phyloP scores from a whole-genome alignment of 1,284 basidiomycete genomes.

The Wallemia mellicola region DNA sequence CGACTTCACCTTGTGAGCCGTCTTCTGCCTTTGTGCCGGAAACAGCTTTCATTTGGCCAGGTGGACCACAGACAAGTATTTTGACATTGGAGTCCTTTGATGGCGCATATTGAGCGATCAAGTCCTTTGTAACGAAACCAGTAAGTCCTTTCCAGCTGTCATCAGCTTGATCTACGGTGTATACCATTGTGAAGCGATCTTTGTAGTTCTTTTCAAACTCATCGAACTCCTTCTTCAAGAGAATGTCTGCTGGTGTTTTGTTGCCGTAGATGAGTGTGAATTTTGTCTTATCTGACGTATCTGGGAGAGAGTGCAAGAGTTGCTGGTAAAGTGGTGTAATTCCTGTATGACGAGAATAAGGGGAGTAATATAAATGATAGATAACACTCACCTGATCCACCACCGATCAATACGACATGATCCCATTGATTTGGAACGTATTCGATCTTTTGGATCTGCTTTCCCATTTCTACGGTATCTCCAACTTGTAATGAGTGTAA shows the following conservation, averaged over 20 bases:
- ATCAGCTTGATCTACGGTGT: conserved; percentile 51
- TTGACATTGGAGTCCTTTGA: conserved; percentile 13
- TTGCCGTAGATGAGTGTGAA: conserved; percentile 80
- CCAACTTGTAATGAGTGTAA: conserved; percentile 43
- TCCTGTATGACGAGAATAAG: background rate
- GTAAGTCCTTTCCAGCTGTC: conserved; percentile 28
- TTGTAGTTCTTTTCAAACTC: conserved; percentile 36
- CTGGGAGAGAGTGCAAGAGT: conserved; percentile 9
- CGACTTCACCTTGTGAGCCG: conserved; percentile 54
- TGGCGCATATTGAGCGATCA: conserved; percentile 19
- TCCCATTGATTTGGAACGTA: conserved; percentile 41
- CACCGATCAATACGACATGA: conserved; percentile 47
- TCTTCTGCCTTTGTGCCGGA: conserved; percentile 31
- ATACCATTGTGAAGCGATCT: conserved; percentile 43
- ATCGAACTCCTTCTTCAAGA: conserved; percentile 56
- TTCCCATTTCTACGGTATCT: conserved; percentile 61
- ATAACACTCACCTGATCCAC: conserved; percentile 11
- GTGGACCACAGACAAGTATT: conserved; percentile 21
- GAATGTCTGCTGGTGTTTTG: conserved; percentile 64
- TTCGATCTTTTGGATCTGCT: conserved; percentile 42
- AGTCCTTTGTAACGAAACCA: conserved; percentile 46
- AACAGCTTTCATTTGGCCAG: conserved; percentile 45
- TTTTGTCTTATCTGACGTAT: conserved; percentile 66
- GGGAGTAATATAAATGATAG: background rate
- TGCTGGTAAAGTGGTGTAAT: background rate